These are phyloP conservation scores for Alternaria sp. DNA, from an alignment of 2,329 filamentous ascomycete species.

Conservation along the genomic window DNA sequence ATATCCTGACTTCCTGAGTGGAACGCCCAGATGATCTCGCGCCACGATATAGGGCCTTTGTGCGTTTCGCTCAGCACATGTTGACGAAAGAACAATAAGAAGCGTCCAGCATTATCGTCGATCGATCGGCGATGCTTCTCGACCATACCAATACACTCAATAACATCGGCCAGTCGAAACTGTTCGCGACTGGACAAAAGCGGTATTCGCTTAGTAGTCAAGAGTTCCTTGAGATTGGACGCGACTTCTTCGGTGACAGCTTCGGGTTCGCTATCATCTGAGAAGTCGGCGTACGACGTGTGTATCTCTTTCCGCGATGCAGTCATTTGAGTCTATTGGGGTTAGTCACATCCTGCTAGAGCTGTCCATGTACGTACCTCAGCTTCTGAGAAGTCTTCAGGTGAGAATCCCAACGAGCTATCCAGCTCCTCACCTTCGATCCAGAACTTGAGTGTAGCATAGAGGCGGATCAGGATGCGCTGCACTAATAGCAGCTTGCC, in stretches of 20 bases:
- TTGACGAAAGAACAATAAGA: constrained; percentile 86
- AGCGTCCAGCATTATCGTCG: constrained; percentile 88
- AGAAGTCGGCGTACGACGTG: constrained; percentile 62
- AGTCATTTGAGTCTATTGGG: constrained; percentile 46
- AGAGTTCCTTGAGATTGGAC: constrained; percentile 73
- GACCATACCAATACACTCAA: constrained; percentile 83
- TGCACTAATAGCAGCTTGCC: constrained; percentile 79
- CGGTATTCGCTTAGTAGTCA: constrained; percentile 77
- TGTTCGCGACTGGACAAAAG: constrained; percentile 86
- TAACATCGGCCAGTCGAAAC: constrained; percentile 82
- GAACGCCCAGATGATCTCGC: constrained; percentile 86
- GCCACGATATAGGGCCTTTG: constrained; percentile 70
- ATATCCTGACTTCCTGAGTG: constrained; percentile 90
- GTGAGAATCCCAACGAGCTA: constrained; percentile 71
- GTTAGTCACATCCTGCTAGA: constrained; percentile 8
- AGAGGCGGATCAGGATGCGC: constrained; percentile 73
- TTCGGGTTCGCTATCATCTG: constrained; percentile 66
- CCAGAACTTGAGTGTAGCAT: constrained; percentile 82
- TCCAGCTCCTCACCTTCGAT: constrained; percentile 82
- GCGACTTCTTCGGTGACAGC: constrained; percentile 77
- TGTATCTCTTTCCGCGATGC: constrained; percentile 58
- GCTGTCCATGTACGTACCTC: constrained; percentile 48
- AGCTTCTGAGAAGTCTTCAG: constrained; percentile 58
- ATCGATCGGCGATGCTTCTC: constrained; percentile 88
- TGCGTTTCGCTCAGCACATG: constrained; percentile 72